Evolutionary conservation across 805 yeast genomes (phyloP), one percentile per base, ranked within the genome.

Genomic region (Candida tibetensis): DNA sequence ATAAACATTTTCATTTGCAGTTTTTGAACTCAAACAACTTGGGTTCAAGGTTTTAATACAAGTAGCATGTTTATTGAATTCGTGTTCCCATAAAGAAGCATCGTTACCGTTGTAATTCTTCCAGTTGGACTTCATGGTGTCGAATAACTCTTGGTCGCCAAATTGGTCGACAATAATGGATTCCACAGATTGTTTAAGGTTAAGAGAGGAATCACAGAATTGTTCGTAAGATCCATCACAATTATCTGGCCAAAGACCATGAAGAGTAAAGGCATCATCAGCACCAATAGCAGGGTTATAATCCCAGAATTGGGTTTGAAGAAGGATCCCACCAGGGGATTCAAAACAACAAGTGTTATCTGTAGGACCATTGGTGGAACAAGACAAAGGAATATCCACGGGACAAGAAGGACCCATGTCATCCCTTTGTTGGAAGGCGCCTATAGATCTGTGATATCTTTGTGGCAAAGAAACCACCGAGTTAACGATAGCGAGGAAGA

Each of bases 261-360:
- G 96, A 25, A 85, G 62, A 1, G 95, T 87, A 65, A 85, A 88
- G 42, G 75, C 63, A 37, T 85, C 78, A 28, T 72, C 64, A 2
- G 87, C 86, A 4, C 93, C 93, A 35, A 79, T 68, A 1, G 86
- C 42, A 1, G 93, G 90, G 42, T 68, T 62, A 55, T 83, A 85
- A 61, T 90, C 95, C 97, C 97, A 90, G 64, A 90, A 89, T 57
- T 90, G 98, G 0, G 97, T 85, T 55, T 79, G 85, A 36, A 90
- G 61, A 26, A 90, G 67, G 12, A 87, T 71, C 4, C 97, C 97
- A 32, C 95, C 91, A 7, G 90, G 90, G 33, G 77, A 75, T 55
- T 89, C 96, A 57, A 81, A 86, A 62, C 97, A 90, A 55, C 97
- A 90, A 2, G 77, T 34, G 37, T 44, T 46, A 5, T 38, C 48